These are phyloP conservation scores for Cercospora berteroae DNA, from an alignment of 2,329 filamentous ascomycete species.

Conservation along the genomic window DNA sequence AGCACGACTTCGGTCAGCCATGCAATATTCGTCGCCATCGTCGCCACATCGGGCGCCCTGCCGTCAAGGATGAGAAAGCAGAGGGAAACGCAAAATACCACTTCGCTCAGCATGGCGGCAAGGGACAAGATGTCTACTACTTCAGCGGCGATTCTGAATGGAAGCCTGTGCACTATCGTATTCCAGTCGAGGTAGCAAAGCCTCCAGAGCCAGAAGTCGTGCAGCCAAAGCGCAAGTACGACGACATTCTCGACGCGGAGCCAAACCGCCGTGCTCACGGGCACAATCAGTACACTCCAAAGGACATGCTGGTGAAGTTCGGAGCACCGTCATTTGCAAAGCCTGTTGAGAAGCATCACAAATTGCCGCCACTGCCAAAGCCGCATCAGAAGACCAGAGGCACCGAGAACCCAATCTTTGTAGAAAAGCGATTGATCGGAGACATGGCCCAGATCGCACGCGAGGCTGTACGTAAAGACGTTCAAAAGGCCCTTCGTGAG, in stretches of 20 bases:
- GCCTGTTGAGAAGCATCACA: conserved; percentile 17
- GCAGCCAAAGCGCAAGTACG: conserved; percentile 25
- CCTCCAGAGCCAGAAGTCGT: conserved; percentile 6
- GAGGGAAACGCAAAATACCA: conserved; percentile 24
- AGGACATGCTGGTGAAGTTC: conserved; percentile 31
- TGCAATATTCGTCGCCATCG: conserved; percentile 37
- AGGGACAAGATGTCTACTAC: conserved; percentile 26
- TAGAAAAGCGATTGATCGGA: conserved; percentile 10
- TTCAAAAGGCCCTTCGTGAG: not conserved
- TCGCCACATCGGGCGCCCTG: conserved; percentile 41
- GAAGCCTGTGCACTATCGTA: conserved; percentile 27
- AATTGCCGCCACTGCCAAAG: conserved; percentile 14
- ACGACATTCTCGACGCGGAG: conserved; percentile 18
- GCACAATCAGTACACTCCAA: conserved; percentile 34
- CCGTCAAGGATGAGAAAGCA: conserved; percentile 25
- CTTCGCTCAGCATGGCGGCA: conserved; percentile 15
- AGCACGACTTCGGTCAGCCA: conserved; percentile 40
- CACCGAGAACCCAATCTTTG: conserved; percentile 8
- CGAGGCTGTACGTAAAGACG: conserved; percentile 3
- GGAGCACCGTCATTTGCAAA: conserved; percentile 27
- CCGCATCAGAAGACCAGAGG: conserved; percentile 5
- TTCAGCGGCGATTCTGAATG: conserved; percentile 33
- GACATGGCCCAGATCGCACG: conserved; percentile 13
- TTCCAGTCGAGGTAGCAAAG: not conserved
- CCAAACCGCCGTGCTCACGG: conserved; percentile 25